Percentiles rank a stretch among this genome's conserved stretches.
Conservation (phyloP, 495 filamentous ascomycete genomes). For the Aspergillus sparsus region DNA sequence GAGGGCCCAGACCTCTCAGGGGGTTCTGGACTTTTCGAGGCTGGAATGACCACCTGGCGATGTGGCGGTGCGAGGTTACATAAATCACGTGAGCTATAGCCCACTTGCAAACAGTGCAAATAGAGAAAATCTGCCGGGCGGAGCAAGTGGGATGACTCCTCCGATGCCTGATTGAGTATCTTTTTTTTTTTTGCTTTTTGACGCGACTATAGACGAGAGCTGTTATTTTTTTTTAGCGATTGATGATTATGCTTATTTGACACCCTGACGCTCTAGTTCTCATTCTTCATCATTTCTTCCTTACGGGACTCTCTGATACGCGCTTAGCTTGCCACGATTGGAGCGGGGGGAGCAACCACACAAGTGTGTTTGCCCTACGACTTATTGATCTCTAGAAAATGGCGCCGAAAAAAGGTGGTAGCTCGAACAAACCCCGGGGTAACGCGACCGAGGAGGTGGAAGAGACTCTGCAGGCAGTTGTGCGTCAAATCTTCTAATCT, state of each 20-base stretch:
- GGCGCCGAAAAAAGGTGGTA: conserved; percentile 59
- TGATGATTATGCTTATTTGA: neutral
- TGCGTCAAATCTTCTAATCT: conserved; percentile 42
- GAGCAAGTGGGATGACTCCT: conserved; percentile 33
- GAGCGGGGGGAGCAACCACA: too few species aligned
- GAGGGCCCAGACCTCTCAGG: conserved; percentile 35
- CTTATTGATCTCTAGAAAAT: conserved; percentile 27
- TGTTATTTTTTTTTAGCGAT: neutral
- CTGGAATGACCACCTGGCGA: conserved; percentile 9
- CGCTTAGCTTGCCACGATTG: too few species aligned
- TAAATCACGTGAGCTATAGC: conserved; percentile 15
- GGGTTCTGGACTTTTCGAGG: conserved; percentile 34
- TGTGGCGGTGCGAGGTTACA: conserved; percentile 15
- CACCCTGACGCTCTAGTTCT: too few species aligned
- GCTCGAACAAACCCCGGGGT: conserved; percentile 62
- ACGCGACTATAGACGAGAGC: neutral
- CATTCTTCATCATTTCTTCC: too few species aligned
- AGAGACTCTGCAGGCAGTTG: conserved; percentile 87
- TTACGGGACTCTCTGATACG: too few species aligned
- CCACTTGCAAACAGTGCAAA: conserved; percentile 38
- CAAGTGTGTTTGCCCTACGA: neutral
- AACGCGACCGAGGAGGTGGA: conserved; percentile 68
- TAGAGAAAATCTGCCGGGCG: conserved; percentile 18
- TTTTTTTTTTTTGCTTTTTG: conserved; percentile 24
- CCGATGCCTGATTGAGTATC: conserved; percentile 34